Evolutionary conservation across 176 grass and related monocot genomes (phyloP).

Genomic region (Oryza punctata): DNA sequence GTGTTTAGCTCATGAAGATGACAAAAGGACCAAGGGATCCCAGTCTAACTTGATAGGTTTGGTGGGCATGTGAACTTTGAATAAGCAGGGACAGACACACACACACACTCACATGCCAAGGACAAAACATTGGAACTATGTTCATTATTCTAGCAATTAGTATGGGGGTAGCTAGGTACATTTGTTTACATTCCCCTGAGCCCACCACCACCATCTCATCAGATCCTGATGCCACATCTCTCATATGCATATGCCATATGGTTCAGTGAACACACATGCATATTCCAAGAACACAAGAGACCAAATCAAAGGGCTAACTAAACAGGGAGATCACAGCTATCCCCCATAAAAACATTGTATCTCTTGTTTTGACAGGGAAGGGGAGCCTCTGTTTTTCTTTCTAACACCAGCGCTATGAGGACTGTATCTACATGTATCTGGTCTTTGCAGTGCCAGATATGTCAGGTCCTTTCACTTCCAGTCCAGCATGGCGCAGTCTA

Average conservation of each 20-base stretch:
- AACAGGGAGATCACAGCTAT: neutral
- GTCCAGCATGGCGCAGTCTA: constrained; percentile 30
- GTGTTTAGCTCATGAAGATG: neutral
- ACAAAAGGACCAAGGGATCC: neutral
- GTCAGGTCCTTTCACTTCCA: constrained; percentile 47
- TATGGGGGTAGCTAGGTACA: neutral
- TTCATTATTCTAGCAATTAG: constrained; percentile 34
- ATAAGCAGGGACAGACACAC: neutral
- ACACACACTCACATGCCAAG: neutral
- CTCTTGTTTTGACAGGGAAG: constrained; percentile 12
- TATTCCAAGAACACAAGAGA: constrained; percentile 12
- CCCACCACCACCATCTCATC: neutral
- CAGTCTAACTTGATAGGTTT: constrained; percentile 5
- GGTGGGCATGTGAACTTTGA: constrained; percentile 40
- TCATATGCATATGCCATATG: constrained; percentile 13
- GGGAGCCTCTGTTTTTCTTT: neutral
- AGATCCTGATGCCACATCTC: constrained; percentile 21
- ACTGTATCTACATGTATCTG: constrained; percentile 1
- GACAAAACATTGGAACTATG: constrained; percentile 15
- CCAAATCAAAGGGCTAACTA: neutral
- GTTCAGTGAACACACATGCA: constrained; percentile 36
- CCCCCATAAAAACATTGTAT: neutral
- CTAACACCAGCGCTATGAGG: neutral
- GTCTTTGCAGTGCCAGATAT: constrained; percentile 18
- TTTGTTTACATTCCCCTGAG: constrained; percentile 5